These are phyloP conservation scores for Pelargonium nanum DNA, from an alignment of 345 rosid species.

Conservation along the genomic window DNA sequence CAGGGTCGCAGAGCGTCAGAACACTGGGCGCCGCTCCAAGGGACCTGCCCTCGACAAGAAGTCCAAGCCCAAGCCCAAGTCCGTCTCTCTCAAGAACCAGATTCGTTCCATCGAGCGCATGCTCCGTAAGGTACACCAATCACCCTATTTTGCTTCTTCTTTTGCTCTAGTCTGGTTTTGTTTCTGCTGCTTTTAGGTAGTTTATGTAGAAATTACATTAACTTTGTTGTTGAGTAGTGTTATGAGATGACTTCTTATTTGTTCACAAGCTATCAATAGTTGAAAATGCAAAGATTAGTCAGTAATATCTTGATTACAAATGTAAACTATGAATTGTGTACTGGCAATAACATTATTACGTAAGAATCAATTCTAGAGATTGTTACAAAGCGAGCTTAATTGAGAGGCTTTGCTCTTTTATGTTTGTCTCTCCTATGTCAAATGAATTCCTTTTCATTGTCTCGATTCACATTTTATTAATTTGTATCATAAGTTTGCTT, in stretches of 20 bases:
- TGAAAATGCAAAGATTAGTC: no score
- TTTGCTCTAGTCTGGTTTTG: background rate
- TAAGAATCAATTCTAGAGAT: no score
- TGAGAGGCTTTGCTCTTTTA: no score
- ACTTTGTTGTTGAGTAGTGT: no score
- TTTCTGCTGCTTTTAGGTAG: background rate
- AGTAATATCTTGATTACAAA: no score
- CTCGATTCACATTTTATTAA: no score
- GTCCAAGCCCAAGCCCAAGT: constrained; percentile 57
- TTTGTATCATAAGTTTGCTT: no score
- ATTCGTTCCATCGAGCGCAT: constrained; percentile 90
- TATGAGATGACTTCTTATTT: background rate
- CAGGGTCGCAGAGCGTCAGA: constrained; percentile 47
- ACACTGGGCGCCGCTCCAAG: constrained; percentile 71
- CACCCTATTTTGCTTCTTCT: background rate
- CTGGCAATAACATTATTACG: no score
- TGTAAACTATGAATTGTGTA: no score
- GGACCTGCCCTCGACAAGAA: constrained; percentile 65
- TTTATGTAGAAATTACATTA: background rate
- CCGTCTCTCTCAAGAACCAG: constrained; percentile 83
- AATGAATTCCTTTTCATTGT: no score
- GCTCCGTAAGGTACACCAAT: constrained; percentile 72
- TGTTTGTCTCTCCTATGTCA: no score
- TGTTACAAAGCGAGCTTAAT: no score
- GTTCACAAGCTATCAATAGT: background rate